A percentile compares a stretch with the other conserved stretches of the same genome.
Conservation (phyloP, 768 basidiomycete genomes). For the Paxillus ammoniavirescens region DNA sequence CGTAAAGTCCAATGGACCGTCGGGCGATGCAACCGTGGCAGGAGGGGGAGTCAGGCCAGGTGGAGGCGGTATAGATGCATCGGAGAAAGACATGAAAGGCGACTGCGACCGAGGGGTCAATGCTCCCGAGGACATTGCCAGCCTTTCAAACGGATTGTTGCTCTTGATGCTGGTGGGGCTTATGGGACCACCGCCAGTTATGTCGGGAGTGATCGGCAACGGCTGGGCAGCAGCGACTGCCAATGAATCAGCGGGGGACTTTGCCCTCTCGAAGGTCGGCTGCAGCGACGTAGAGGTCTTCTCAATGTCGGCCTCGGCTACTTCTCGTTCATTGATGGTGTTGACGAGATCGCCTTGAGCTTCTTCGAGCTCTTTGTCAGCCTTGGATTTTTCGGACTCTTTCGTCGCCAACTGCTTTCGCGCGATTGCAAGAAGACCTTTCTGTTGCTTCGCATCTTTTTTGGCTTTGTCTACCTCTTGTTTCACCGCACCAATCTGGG, state of each 20-base stretch:
- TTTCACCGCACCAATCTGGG: constrained; percentile 69
- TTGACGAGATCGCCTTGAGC: constrained; percentile 53
- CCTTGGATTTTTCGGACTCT: constrained; percentile 72
- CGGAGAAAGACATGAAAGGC: constrained; percentile 55
- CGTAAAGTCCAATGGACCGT: constrained; percentile 57
- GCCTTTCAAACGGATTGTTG: constrained; percentile 88
- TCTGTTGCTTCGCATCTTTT: constrained; percentile 96
- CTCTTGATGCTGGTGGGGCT: constrained; percentile 57
- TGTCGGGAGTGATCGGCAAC: constrained; percentile 68
- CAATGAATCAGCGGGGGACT: constrained; percentile 48
- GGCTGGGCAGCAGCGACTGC: constrained; percentile 68
- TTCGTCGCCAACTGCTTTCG: constrained; percentile 89
- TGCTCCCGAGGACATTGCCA: constrained; percentile 47
- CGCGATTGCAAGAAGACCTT: constrained; percentile 90
- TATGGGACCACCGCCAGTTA: constrained; percentile 42
- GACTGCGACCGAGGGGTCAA: constrained; percentile 51
- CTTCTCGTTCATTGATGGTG: constrained; percentile 54
- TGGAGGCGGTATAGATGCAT: constrained; percentile 36
- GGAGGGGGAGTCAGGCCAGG: constrained; percentile 21
- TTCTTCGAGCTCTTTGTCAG: constrained; percentile 70
- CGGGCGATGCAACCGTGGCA: constrained; percentile 11
- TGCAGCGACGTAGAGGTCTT: constrained; percentile 16
- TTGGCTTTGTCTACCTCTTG: constrained; percentile 80
- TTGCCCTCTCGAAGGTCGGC: constrained; percentile 26
- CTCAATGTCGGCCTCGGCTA: constrained; percentile 51